Evolutionary conservation across 192 early-diverging fungal genomes (phyloP).

Genomic region (Gigaspora rosea): DNA sequence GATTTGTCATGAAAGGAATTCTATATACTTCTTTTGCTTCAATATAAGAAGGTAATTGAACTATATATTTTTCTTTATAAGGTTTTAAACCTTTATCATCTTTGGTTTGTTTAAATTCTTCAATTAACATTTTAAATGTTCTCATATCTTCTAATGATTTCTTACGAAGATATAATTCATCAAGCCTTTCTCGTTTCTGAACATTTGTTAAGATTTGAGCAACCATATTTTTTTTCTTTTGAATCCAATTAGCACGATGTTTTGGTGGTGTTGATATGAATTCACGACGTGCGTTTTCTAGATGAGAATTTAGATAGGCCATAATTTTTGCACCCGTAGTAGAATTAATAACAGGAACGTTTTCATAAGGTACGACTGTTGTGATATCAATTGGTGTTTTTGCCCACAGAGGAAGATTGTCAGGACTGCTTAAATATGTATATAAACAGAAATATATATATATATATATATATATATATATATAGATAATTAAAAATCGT

Average conservation of each 20-base stretch:
- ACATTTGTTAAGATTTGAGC: not conserved
- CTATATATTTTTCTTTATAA: not conserved
- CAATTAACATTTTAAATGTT: not conserved
- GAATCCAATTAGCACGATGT: not conserved
- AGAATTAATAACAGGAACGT: not conserved
- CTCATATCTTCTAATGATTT: not conserved
- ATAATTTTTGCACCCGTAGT: not conserved
- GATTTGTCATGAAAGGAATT: not conserved
- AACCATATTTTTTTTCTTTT: not conserved
- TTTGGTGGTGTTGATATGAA: not conserved
- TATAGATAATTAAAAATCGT: not conserved
- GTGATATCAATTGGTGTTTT: not conserved
- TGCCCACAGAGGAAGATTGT: not conserved
- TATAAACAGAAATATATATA: too few species aligned
- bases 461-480: not conserved
- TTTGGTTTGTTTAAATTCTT: not conserved
- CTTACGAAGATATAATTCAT: conserved; percentile 1
- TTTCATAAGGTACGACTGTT: not conserved
- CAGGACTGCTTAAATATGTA: not conserved
- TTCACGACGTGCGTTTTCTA: not conserved
- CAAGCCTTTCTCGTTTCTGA: not conserved
- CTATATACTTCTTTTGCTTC: not conserved
- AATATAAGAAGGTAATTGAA: not conserved
- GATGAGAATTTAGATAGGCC: not conserved
- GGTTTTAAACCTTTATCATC: not conserved